Conservation (phyloP, 2,329 filamentous ascomycete species). For the Lachnellula hyalina region DNA sequence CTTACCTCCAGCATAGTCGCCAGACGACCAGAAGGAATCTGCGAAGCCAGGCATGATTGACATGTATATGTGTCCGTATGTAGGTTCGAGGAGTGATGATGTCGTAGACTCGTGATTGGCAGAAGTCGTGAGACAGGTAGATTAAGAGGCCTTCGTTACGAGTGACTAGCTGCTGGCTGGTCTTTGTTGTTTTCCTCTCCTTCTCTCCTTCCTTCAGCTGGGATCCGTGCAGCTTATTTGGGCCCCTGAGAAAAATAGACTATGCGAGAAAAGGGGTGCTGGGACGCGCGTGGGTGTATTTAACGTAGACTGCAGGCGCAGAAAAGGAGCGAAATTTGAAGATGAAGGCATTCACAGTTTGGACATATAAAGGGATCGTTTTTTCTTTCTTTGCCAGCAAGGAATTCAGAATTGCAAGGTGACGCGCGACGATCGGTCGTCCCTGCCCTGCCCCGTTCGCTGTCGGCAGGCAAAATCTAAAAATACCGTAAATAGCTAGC, state of each 20-base stretch:
- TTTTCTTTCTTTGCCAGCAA: slow-evolving; percentile 5
- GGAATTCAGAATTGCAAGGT: not conserved
- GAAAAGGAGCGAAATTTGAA: slow-evolving; percentile 1
- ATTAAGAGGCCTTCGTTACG: not conserved
- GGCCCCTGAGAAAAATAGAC: not conserved
- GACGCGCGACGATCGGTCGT: slow-evolving; percentile 1
- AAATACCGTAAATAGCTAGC: not conserved
- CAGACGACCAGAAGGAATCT: slow-evolving; percentile 89
- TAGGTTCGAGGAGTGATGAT: slow-evolving; percentile 1
- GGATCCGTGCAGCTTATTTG: not conserved
- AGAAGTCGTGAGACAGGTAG: not conserved
- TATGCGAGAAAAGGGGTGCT: too few species aligned
- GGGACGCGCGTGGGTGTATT: not conserved
- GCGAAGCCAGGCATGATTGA: slow-evolving; percentile 78
- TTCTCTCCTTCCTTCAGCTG: not conserved
- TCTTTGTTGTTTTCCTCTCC: not conserved
- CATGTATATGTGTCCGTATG: slow-evolving; percentile 6
- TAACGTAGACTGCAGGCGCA: not conserved
- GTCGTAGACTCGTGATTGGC: not conserved
- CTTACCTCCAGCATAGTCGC: slow-evolving; percentile 90
- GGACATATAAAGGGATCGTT: not conserved
- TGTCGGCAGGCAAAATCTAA: too few species aligned
- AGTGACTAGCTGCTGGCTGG: not conserved
- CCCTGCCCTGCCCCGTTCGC: not conserved
- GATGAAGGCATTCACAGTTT: slow-evolving; percentile 18